Base-by-base conservation (phyloP, 495 filamentous ascomycete genomes). In the Schizothecium vesticola region DNA sequence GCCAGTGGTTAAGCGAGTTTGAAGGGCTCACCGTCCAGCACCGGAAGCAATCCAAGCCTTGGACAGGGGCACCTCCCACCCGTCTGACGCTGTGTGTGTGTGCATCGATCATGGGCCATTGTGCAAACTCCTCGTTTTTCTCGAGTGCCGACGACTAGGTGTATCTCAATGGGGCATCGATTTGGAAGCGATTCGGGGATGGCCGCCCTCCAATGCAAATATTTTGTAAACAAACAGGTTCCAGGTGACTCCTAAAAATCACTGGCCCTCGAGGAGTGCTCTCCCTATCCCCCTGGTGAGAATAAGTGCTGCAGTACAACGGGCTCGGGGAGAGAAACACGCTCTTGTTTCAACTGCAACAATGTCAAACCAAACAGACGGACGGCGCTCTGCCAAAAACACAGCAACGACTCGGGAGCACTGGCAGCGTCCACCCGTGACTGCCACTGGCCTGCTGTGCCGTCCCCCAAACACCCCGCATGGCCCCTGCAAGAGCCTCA, bases 1-100 rank as follows among this genome's bases (percentile, higher is more conserved):
- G 64, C 76, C 75, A 77, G 72, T 67, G 28, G 68, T 65, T 76
- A 78, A 74, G 75, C 77, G 77, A 78, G 77, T 79, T 79, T 79
- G 67, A 77, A 77, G 72, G 73, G 65, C 69, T 56, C 65, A 36
- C 36, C 65, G 69, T 73, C 72, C 73, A 70, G 72, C 73, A 59
- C 71, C 76, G 77, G 76, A 78, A 75, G 62, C 69, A 72, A 73
- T 71, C 67, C 58, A 67, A 72, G 69, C 73, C 73, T 71, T 73
- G 69, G 70, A 69, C 75, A 58, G 72, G 76, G 73, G 71, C 56
- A 66, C 23, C 59, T 19, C 16, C 43, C 31, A 29, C 28, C 10
- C 8, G 28, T 43, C 33, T 43, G 33, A 12, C 13, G 33, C 19
- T 16, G 33, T 19, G 26, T 28, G 3, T 3, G 26, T 28, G 31